Evolutionary conservation across 1,284 basidiomycete species (phyloP), one percentile per base, ranked within the genome.

Genomic region (Neolentinus lepideus): DNA sequence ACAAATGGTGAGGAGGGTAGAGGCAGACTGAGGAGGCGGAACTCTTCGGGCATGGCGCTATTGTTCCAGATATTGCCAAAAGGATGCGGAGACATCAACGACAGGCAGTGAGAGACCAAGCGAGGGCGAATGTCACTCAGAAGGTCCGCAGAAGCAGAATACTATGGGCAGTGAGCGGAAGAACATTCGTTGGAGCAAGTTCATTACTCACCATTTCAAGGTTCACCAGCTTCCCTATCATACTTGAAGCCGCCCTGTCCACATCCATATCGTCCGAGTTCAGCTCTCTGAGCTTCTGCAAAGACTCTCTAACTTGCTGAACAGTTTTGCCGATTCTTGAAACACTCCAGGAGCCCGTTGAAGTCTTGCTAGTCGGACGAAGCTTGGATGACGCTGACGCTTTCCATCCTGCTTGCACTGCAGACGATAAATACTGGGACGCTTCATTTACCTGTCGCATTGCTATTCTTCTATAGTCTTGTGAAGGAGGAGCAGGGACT

Each of bases 181-280:
- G 52, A 56, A 26, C 46, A 62, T 53, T 24, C 16, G 9, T 9
- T 35, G 33, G 9, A 35, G 9, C 33, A 16, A n/a, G 33, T 9
- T 16, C 24, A 26, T 3, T 55, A 70, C 83, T 56, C 63, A 88
- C 85, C 80, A 85, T 72, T 59, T 88, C 85, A 51, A 90, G 66
- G 26, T 75, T 63, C 16, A 89, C 70, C 0, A 90, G 67, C 64
- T 88, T 90, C 10, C 79, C 81, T 4, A 81, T 64, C 2, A 90
- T 69, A 58, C 81, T 84, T 52, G 76, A 77, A 1, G 85, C 87
- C 0, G 85, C 86, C 38, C 84, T 75, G 67, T 91, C 90, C 2
- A 89, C 75, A 61, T 90, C 84, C 16, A 87, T n/a, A 58, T 79
- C 76, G 1, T 68, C 71, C 22, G 75, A 70, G 26, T 65, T 70